Conservation (phyloP, 2,329 filamentous ascomycete species). For the Didymellaceae sp. region DNA sequence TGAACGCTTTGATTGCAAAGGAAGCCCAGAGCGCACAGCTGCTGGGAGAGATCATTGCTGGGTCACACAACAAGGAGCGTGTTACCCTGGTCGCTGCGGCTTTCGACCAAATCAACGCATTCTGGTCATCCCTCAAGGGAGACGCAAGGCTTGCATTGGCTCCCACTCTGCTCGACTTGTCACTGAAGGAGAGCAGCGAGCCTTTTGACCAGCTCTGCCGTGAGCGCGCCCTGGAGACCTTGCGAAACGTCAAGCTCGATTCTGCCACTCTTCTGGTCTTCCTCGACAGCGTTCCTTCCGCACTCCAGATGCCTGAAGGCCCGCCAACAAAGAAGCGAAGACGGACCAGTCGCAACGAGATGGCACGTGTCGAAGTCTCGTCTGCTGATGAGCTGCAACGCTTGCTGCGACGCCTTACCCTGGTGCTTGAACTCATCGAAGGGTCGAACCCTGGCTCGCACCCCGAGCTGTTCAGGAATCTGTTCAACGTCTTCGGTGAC, state of each 20-base stretch:
- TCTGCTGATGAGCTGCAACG: conserved; percentile 70
- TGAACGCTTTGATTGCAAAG: conserved; percentile 61
- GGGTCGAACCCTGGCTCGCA: conserved; percentile 77
- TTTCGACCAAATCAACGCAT: conserved; percentile 71
- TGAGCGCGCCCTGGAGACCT: conserved; percentile 70
- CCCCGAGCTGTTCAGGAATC: conserved; percentile 74
- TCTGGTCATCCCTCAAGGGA: conserved; percentile 76
- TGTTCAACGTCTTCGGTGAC: conserved; percentile 87
- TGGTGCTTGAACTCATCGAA: conserved; percentile 89
- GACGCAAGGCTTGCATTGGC: conserved; percentile 66
- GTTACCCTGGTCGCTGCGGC: conserved; percentile 66
- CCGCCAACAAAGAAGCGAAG: conserved; percentile 79
- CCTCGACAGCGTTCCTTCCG: conserved; percentile 74
- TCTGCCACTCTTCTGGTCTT: conserved; percentile 75
- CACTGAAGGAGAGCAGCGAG: conserved; percentile 52
- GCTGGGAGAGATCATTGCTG: conserved; percentile 59
- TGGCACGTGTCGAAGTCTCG: conserved; percentile 66
- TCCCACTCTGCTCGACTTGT: conserved; percentile 67
- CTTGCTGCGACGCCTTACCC: conserved; percentile 77
- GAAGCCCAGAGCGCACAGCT: conserved; percentile 64
- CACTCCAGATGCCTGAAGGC: conserved; percentile 74
- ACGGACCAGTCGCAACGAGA: conserved; percentile 76
- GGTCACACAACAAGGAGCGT: conserved; percentile 53
- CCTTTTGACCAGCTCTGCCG: conserved; percentile 50
- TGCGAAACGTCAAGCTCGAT: conserved; percentile 75